Conservation (phyloP, 2,329 filamentous ascomycete genomes). For the Apiospora marii region DNA sequence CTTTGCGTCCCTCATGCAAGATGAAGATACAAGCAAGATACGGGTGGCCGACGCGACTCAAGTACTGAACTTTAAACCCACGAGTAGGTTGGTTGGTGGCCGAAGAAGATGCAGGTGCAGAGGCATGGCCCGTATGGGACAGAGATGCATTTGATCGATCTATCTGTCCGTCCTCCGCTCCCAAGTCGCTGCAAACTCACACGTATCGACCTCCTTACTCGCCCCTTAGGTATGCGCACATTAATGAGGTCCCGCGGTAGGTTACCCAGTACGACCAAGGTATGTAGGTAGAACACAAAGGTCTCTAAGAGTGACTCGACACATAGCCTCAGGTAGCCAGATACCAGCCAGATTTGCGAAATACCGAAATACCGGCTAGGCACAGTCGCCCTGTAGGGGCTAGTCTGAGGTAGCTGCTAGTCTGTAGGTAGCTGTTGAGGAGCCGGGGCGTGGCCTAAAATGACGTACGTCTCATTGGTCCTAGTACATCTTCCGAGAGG, state of each 20-base stretch:
- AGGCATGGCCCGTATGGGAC: neutral
- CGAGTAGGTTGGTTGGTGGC: slow-evolving; percentile 10
- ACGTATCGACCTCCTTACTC: slow-evolving; percentile 1
- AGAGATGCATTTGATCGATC: neutral
- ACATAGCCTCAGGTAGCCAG: neutral
- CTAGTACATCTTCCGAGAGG: neutral
- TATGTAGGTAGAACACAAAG: neutral
- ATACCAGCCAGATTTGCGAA: neutral
- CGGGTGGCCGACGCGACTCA: slow-evolving; percentile 15
- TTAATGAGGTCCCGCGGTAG: neutral
- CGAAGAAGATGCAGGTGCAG: slow-evolving; percentile 13
- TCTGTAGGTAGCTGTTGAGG: neutral
- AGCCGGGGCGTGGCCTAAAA: slow-evolving; percentile 17
- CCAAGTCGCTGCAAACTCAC: neutral
- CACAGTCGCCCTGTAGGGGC: neutral
- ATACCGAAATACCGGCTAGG: neutral
- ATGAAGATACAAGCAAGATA: slow-evolving; percentile 16
- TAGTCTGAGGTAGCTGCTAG: neutral
- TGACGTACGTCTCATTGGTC: slow-evolving; percentile 7
- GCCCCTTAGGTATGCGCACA: neutral
- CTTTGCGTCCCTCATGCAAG: neutral
- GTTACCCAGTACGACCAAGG: neutral
- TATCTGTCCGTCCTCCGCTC: neutral
- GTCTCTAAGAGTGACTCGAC: too few relatives aligned
- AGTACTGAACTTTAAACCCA: slow-evolving; percentile 10